These are phyloP conservation scores for Quercus aquifolioides DNA, from an alignment of 306 rosid species.

Conservation along the genomic window DNA sequence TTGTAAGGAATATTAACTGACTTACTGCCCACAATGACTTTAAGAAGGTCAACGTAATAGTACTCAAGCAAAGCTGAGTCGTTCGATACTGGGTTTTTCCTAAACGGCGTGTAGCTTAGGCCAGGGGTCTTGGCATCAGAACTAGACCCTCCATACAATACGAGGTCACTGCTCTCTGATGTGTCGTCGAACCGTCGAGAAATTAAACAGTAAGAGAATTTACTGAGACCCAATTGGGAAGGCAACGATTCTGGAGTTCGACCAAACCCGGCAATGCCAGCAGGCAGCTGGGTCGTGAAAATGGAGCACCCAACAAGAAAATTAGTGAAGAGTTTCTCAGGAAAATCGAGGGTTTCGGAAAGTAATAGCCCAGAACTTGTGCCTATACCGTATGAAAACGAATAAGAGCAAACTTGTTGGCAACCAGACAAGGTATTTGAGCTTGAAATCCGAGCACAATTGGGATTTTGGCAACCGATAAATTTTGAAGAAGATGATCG, in stretches of 20 bases:
- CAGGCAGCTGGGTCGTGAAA: background rate
- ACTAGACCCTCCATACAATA: slow-evolving; percentile 39
- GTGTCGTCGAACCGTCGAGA: slow-evolving; percentile 65
- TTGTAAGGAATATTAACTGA: slow-evolving; percentile 54
- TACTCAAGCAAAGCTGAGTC: slow-evolving; percentile 42
- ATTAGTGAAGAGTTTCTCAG: background rate
- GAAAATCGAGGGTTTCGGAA: slow-evolving; percentile 25
- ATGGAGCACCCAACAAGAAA: slow-evolving; percentile 5
- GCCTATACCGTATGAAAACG: background rate
- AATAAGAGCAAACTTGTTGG: background rate
- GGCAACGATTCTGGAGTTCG: background rate
- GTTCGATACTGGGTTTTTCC: slow-evolving; percentile 30
- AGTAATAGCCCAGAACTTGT: background rate
- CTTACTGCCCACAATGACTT: slow-evolving; percentile 48
- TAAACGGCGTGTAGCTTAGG: slow-evolving; percentile 68
- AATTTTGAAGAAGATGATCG: background rate
- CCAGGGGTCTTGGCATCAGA: slow-evolving; percentile 18
- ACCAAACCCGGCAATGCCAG: slow-evolving; percentile 1
- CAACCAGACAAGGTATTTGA: background rate
- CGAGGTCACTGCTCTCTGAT: slow-evolving; percentile 53
- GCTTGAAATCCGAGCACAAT: background rate
- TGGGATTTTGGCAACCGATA: background rate
- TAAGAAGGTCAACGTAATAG: slow-evolving; percentile 58
- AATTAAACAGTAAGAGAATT: slow-evolving; percentile 14
- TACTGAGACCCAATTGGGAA: slow-evolving; percentile 3